Percentiles rank a stretch among this genome's conserved stretches.
These are phyloP conservation scores for Plasmodium reichenowi DNA, from an alignment of 169 alveolate species.

Conservation along the genomic window DNA sequence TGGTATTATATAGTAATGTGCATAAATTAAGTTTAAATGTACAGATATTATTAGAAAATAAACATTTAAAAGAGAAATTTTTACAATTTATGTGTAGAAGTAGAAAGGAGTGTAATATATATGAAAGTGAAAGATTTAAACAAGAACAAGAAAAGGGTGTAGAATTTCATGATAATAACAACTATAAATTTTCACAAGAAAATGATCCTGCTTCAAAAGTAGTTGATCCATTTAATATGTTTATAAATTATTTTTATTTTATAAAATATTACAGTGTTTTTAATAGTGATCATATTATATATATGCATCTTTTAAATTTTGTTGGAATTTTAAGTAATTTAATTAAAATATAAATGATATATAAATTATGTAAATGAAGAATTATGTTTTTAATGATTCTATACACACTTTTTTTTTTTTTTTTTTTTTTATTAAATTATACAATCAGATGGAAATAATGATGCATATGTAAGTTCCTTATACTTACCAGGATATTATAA, in stretches of 20 bases:
- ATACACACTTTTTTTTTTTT: background rate
- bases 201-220: background rate
- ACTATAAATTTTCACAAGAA: background rate
- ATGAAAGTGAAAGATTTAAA: conserved; percentile 56
- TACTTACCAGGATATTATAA: conserved; percentile 63
- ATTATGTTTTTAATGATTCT: background rate
- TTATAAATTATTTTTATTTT: conserved; percentile 24
- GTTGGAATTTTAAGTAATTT: conserved; percentile 40
- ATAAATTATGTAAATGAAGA: background rate
- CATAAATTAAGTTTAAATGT: conserved; percentile 23
- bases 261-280: conserved; percentile 52
- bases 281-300: conserved; percentile 35
- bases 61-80: conserved; percentile 20
- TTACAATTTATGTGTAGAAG: conserved; percentile 43
- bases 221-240: conserved; percentile 8
- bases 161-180: conserved; percentile 5
- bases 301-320: conserved; percentile 34
- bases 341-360: background rate
- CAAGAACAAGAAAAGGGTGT: background rate
- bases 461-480: conserved; percentile 39
- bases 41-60: conserved; percentile 26
- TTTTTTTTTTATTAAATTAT: background rate
- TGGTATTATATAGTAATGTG: conserved; percentile 35
- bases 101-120: conserved; percentile 9
- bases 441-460: conserved; percentile 25